A percentile compares a stretch with the other conserved stretches of the same genome.
phyloP scores from a whole-genome alignment of 2,329 filamentous ascomycete genomes.

The Aspergillus jensenii region DNA sequence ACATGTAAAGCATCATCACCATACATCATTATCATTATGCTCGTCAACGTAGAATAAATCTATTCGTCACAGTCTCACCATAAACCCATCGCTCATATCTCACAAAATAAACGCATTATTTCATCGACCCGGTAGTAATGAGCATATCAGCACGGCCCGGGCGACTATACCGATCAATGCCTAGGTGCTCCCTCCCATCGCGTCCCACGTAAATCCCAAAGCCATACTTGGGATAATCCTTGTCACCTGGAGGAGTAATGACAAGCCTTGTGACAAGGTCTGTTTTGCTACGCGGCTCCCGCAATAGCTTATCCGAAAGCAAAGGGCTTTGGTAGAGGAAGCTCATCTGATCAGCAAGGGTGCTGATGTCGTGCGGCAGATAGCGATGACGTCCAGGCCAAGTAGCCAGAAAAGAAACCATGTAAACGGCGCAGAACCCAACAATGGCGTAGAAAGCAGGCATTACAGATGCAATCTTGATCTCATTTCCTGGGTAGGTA shows the following conservation, averaged over 20 bases:
- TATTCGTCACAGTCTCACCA: neutral
- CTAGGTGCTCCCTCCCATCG: slow-evolving; percentile 60
- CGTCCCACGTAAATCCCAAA: slow-evolving; percentile 59
- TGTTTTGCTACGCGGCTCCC: slow-evolving; percentile 63
- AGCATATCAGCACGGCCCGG: slow-evolving; percentile 45
- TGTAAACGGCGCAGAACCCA: slow-evolving; percentile 68
- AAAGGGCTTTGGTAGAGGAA: slow-evolving; percentile 74
- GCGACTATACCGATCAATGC: slow-evolving; percentile 57
- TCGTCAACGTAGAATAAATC: neutral
- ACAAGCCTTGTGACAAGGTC: slow-evolving; percentile 71
- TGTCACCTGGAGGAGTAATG: slow-evolving; percentile 44
- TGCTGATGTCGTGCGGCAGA: slow-evolving; percentile 71
- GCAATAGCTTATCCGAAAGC: slow-evolving; percentile 70
- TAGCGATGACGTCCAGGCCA: slow-evolving; percentile 62
- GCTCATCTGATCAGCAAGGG: slow-evolving; percentile 73
- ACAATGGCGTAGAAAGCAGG: slow-evolving; percentile 73
- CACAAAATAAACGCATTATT: slow-evolving; percentile 2
- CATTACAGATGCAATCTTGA: slow-evolving; percentile 69
- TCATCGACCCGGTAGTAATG: slow-evolving; percentile 36
- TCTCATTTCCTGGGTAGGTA: slow-evolving; percentile 50
- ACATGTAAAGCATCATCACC: neutral
- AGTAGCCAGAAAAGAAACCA: slow-evolving; percentile 61
- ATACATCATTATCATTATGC: slow-evolving; percentile 17
- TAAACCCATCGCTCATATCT: slow-evolving; percentile 6
- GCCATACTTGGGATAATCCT: slow-evolving; percentile 48